These are phyloP conservation scores for Trichoderma guizhouense DNA, from an alignment of 2,329 filamentous ascomycete genomes.

Conservation along the genomic window DNA sequence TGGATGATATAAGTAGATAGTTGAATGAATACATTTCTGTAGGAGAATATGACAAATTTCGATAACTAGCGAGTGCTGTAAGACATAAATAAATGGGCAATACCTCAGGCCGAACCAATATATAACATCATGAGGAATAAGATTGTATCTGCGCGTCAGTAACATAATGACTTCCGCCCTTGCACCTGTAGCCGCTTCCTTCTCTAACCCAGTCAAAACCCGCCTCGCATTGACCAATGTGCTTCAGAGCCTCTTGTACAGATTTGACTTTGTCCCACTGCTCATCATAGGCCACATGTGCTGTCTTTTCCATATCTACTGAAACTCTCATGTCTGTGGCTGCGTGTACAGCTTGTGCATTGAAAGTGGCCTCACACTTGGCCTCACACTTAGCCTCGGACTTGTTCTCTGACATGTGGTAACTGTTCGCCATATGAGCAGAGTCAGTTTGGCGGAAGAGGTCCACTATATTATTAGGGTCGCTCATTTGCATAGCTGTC, in stretches of 20 bases:
- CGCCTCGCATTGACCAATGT: neutral
- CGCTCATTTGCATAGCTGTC: neutral
- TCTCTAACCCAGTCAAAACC: conserved; percentile 1
- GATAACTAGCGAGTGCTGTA: neutral
- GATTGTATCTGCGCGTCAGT: neutral
- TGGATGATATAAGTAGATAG: neutral
- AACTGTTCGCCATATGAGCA: neutral
- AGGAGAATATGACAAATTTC: neutral
- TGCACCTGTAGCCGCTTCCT: neutral
- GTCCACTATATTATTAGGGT: neutral
- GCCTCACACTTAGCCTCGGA: neutral
- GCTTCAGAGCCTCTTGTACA: neutral
- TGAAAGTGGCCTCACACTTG: neutral
- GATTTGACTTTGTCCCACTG: neutral
- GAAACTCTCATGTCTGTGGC: neutral
- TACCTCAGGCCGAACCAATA: neutral
- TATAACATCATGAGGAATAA: neutral
- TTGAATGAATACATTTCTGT: neutral
- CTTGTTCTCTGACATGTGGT: neutral
- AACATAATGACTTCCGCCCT: neutral
- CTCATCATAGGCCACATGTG: neutral
- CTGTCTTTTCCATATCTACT: neutral
- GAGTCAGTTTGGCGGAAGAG: neutral
- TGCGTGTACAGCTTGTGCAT: neutral
- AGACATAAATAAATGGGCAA: neutral